These are phyloP conservation scores for Botrytis galanthina DNA, from an alignment of 2,329 filamentous ascomycete species.

Conservation along the genomic window DNA sequence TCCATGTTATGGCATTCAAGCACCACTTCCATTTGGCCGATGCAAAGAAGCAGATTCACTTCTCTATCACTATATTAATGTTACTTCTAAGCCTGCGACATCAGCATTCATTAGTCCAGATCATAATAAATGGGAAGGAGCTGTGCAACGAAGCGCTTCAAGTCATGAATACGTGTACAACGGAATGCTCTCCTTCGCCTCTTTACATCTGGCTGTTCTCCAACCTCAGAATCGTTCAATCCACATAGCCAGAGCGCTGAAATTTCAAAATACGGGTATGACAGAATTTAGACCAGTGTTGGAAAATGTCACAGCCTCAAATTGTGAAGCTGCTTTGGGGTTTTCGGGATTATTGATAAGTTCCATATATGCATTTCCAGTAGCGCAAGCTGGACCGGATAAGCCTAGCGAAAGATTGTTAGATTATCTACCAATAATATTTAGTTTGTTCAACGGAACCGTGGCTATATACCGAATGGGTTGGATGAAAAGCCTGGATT, in stretches of 20 bases:
- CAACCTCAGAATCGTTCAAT: constrained; percentile 2
- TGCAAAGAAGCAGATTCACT: constrained; percentile 4
- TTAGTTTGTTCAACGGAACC: constrained; percentile 14
- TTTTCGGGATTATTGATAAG: constrained; percentile 13
- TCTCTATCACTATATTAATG: constrained; percentile 13
- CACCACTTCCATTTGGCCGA: neutral
- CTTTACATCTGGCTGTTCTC: constrained; percentile 7
- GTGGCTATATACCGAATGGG: constrained; percentile 16
- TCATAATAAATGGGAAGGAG: constrained; percentile 9
- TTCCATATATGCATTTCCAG: constrained; percentile 15
- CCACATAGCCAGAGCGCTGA: constrained; percentile 3
- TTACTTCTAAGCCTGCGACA: constrained; percentile 6
- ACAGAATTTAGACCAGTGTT: neutral
- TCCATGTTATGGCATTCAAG: neutral
- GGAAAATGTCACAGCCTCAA: neutral
- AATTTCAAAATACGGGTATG: constrained; percentile 13
- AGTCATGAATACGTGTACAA: constrained; percentile 15
- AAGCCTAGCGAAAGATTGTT: neutral
- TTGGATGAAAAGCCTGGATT: constrained; percentile 9
- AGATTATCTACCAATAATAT: constrained; percentile 1
- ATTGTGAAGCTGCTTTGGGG: constrained; percentile 8
- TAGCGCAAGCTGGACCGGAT: constrained; percentile 3
- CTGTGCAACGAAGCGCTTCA: constrained; percentile 1
- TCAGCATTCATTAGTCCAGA: constrained; percentile 13
- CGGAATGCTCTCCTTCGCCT: constrained; percentile 15